Base-by-base conservation (phyloP, 768 basidiomycete species). In the Amanita phalloides region DNA sequence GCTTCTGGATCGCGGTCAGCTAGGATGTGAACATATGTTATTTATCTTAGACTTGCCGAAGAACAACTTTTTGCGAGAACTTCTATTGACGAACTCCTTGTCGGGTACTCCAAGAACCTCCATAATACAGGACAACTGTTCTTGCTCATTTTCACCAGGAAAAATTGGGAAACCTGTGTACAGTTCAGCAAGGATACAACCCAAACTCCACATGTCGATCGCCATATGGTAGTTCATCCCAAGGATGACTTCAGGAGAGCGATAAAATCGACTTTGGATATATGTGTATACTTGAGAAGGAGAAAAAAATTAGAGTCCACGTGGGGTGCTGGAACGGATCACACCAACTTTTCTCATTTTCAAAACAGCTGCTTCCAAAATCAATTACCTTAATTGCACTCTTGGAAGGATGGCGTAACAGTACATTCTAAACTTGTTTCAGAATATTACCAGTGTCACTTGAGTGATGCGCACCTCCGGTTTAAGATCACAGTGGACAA, bases 191-290 rank as follows among this genome's bases (percentile, higher is more conserved):
- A 99, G 73, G 56, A 99, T 99, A 62, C 96, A 99, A 35, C 96
- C 96, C 58, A 99, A 68, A 72, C 92, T 95, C 96, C 96, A 99
- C 94, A 99, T 99, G 64, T 98, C 92, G 56, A 94, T 95, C 32
- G 90, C 93, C 92, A 96, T 98, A 63, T 95, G 91, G 66, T 99
- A 99, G 65, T 93, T 96, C 87, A 95, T 90, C 49, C 96, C 96
- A 36, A 99, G 79, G 51, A 99, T 99, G 59, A 99, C 95, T 69
- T 99, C 96, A 3, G 96, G 96, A 17, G 93, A 96, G n/a, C 96
- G 91, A 70, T 99, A 99, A 73, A 99, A 99, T 38, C 96, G 90
- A 70, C 92, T 95, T 67, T 98, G 96, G 57, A 99, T 98, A 63
- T 99, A 99, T 1, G 96, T 99, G 66, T 98, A 99, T 56, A 99